Evolutionary conservation across 768 basidiomycete species (phyloP).

Genomic region (Calocybe indica): DNA sequence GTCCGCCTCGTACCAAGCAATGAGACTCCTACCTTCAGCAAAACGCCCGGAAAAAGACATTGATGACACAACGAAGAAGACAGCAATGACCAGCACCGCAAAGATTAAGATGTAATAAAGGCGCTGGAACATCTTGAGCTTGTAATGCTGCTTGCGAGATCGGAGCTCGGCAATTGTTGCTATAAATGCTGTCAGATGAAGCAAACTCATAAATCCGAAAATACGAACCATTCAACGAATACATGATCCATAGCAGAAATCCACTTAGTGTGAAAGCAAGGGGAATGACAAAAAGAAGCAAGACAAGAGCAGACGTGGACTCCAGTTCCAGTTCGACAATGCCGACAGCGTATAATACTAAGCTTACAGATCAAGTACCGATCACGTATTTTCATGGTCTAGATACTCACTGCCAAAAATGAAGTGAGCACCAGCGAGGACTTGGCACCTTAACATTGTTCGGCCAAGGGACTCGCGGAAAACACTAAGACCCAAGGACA

Average conservation of each 20-base stretch:
- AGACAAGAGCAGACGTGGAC: slow-evolving; percentile 77
- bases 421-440: slow-evolving; percentile 82
- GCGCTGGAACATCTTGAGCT: slow-evolving; percentile 82
- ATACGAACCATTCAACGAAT: slow-evolving; percentile 73
- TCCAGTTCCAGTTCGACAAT: slow-evolving; percentile 92
- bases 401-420: slow-evolving; percentile 78
- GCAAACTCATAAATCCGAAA: background rate
- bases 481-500: slow-evolving; percentile 87
- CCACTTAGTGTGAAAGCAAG: slow-evolving; percentile 93
- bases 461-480: slow-evolving; percentile 83
- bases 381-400: background rate
- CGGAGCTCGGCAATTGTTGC: slow-evolving; percentile 86
- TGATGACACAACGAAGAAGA: slow-evolving; percentile 91
- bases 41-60: slow-evolving; percentile 87
- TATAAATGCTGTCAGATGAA: slow-evolving; percentile 17
- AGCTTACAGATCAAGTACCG: background rate
- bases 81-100: slow-evolving; percentile 73
- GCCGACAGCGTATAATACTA: slow-evolving; percentile 90
- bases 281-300: slow-evolving; percentile 89
- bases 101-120: slow-evolving; percentile 81
- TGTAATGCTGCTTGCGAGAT: slow-evolving; percentile 81
- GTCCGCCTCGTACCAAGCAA: slow-evolving; percentile 4
- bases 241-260: slow-evolving; percentile 95
- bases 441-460: slow-evolving; percentile 79
- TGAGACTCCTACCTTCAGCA: slow-evolving; percentile 63